Evolutionary conservation across 192 early-diverging fungal species (phyloP), one percentile per base, ranked within the genome.

Genomic region (Podila epicladia): DNA sequence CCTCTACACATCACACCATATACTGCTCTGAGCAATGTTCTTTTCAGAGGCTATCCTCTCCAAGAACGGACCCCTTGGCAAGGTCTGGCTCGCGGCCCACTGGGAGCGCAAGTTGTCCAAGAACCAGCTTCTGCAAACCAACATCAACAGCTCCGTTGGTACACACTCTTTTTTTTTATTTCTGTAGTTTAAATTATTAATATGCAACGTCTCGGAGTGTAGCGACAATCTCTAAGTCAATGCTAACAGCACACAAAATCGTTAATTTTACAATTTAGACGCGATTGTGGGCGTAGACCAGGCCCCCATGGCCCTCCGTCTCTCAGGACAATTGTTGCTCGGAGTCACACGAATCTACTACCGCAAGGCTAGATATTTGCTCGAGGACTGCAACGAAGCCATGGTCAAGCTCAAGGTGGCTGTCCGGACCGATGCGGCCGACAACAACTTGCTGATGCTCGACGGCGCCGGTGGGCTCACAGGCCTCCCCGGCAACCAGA

Each of bases 321-420:
- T 99, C 29, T 96, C 97, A 7, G 98, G 97, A 0, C 98, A 99
- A 82, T 87, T 99, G 41, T 89, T 99, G 58, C 87, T 99, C 9
- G 98, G 98, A 49, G 96, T 99, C 2, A 92, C 93, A 1, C 90
- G 93, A 41, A 99, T 99, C 71, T 98, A 96, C 86, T 97, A 97
- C 5, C 89, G 97, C 35, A 99, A 99, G 83, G 93, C 98, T 1
- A 92, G 91, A 53, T 99, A 99, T 73, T 85, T 99, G 51, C 87
- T 99, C 5, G 97, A 99, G 72, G 98, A 99, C 80, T 99, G 97
- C 76, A 95, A 94, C 75, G 97, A 98, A 61, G 97, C 98, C 1
- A 85, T 99, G 26, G 83, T 97, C 35, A 95, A 97, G 62, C 96
- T 99, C 70, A 98, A 99, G 73, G 88, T 97, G 91, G 95, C 96